These are phyloP conservation scores for Elsinoe ampelina DNA, from an alignment of 2,329 filamentous ascomycete species.

Conservation along the genomic window DNA sequence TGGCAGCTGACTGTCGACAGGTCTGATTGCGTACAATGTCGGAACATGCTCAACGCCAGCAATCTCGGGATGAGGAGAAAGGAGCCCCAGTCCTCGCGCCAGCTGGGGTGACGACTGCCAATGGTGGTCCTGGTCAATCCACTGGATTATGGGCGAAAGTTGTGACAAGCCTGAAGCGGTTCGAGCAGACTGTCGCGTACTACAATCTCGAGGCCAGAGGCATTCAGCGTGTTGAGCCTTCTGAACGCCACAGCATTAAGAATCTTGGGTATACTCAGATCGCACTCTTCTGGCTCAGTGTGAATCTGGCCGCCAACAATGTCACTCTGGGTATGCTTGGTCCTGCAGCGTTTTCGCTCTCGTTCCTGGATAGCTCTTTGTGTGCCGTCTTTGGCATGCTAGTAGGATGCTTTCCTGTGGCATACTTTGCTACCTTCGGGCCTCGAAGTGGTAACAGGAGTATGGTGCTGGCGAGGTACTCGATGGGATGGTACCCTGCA, in stretches of 20 bases:
- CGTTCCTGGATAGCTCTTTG: conserved; percentile 48
- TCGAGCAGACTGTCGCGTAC: conserved; percentile 35
- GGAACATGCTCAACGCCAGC: conserved; percentile 12
- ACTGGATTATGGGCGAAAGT: conserved; percentile 11
- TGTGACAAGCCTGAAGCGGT: conserved; percentile 18
- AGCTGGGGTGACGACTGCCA: neutral
- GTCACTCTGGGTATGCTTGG: conserved; percentile 56
- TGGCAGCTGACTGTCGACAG: conserved; percentile 15
- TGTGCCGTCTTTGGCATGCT: conserved; percentile 50
- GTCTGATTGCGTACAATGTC: conserved; percentile 16
- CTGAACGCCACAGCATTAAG: conserved; percentile 45
- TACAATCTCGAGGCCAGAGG: conserved; percentile 53
- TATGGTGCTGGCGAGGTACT: conserved; percentile 52
- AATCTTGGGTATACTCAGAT: conserved; percentile 46
- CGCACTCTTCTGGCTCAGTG: conserved; percentile 51
- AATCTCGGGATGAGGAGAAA: conserved; percentile 18
- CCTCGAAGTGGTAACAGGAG: conserved; percentile 53
- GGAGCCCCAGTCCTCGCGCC: conserved; percentile 13
- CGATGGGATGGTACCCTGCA: conserved; percentile 57
- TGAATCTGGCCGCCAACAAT: conserved; percentile 56
- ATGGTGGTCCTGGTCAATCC: neutral
- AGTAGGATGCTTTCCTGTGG: conserved; percentile 45
- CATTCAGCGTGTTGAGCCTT: conserved; percentile 47
- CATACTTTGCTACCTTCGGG: conserved; percentile 55
- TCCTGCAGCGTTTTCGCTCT: conserved; percentile 48